phyloP scores from a whole-genome alignment of 1,284 basidiomycete species.

The Rhodotorula mucilaginosa region DNA sequence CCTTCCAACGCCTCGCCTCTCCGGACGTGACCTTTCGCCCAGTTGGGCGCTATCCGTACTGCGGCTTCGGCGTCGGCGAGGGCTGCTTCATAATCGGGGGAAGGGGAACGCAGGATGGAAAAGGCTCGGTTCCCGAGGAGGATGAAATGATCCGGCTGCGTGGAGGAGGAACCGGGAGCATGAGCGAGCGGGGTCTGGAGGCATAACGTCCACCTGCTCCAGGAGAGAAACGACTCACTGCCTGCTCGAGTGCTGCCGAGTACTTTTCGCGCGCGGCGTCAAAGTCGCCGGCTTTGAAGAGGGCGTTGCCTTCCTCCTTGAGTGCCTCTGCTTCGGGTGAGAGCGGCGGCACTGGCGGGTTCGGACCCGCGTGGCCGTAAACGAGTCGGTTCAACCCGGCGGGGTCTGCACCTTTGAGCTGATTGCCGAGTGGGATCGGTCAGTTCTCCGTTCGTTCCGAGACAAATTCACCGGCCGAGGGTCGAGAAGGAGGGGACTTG shows the following conservation, averaged over 20 bases:
- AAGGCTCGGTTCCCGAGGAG: slow-evolving; percentile 38
- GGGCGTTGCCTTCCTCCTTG: slow-evolving; percentile 37
- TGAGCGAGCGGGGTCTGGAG: background rate
- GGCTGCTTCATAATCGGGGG: slow-evolving; percentile 10
- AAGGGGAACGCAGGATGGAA: slow-evolving; percentile 23
- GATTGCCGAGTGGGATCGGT: background rate
- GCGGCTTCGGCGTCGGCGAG: slow-evolving; percentile 35
- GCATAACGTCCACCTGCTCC: too few species aligned
- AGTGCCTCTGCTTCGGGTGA: slow-evolving; percentile 30
- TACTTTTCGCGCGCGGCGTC: slow-evolving; percentile 25
- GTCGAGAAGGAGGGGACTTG: background rate
- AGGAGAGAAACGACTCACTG: slow-evolving; percentile 4
- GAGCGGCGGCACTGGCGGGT: slow-evolving; percentile 40
- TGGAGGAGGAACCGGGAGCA: background rate
- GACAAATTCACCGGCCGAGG: background rate
- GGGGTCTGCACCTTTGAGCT: slow-evolving; percentile 41
- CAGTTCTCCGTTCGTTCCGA: too few species aligned
- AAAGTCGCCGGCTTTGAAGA: slow-evolving; percentile 33
- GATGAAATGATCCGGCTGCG: slow-evolving; percentile 16
- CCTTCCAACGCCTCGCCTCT: slow-evolving; percentile 38
- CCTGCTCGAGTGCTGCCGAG: slow-evolving; percentile 28
- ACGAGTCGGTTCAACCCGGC: slow-evolving; percentile 34
- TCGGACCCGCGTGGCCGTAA: slow-evolving; percentile 38
- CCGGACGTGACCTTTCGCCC: slow-evolving; percentile 39
- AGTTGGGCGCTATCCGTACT: slow-evolving; percentile 26